Percentiles rank a stretch among this genome's conserved stretches.
Evolutionary conservation across 2,329 filamentous ascomycete species (phyloP).

Genomic region (Parafenestella ontariensis): DNA sequence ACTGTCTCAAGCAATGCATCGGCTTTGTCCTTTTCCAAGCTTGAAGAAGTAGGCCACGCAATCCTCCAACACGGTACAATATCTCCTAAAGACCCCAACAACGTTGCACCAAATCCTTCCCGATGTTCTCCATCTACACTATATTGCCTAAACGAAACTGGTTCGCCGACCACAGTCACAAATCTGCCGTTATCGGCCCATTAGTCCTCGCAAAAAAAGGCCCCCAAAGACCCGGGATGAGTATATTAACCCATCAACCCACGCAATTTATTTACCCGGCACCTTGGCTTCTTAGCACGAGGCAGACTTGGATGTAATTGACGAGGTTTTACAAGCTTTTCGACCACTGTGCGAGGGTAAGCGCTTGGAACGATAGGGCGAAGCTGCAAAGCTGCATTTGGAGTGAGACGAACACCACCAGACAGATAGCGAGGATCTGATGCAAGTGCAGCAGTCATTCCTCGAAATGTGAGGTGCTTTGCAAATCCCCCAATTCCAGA

Average conservation of each 20-base stretch:
- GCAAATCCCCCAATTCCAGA: background rate
- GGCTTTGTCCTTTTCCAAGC: background rate
- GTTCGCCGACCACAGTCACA: background rate
- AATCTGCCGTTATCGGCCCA: constrained; percentile 8
- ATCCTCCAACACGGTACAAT: background rate
- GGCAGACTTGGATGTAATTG: constrained; percentile 21
- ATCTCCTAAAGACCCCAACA: background rate
- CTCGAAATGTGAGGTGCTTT: background rate
- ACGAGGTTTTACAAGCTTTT: constrained; percentile 6
- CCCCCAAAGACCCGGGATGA: constrained; percentile 9
- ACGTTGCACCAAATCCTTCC: background rate
- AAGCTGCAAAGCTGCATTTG: background rate
- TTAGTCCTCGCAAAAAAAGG: constrained; percentile 1
- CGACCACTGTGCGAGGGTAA: background rate
- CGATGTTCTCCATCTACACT: background rate
- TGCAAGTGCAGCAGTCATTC: background rate
- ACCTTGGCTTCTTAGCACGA: constrained; percentile 10
- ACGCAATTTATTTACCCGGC: constrained; percentile 11
- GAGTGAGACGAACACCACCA: constrained; percentile 1
- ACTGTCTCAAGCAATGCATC: background rate
- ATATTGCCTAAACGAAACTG: background rate
- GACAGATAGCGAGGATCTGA: background rate
- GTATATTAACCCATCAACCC: constrained; percentile 11
- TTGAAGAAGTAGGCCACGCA: constrained; percentile 1
- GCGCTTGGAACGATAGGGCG: constrained; percentile 9